Evolutionary conservation across 2,329 filamentous ascomycete species (phyloP), one percentile per base, ranked within the genome.

Genomic region (Botrytis cinerea): DNA sequence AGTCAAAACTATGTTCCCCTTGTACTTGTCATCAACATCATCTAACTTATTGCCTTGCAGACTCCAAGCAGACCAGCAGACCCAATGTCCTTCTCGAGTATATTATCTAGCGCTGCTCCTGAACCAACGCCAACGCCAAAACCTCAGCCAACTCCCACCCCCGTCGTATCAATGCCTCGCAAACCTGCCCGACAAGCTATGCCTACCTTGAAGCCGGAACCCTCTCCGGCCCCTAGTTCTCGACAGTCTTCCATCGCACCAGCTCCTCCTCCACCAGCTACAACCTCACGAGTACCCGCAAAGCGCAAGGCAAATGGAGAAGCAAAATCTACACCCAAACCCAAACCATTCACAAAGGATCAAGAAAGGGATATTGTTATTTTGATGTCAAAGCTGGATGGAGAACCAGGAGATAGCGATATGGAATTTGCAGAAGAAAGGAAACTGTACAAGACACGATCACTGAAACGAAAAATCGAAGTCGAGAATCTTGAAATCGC

Each of bases 71-170:
- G 94, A 81, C 87, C 91, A 59, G 91, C 92, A 74, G 93, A 97
- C 81, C 92, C 95, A 71, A 98, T 98, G 95, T 96, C 95, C 8
- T 96, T 98, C 80, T 96, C 94, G 77, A 98, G 95, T 81, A 97
- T 98, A 74, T 90, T 98, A 61, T 95, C 94, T 6, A 94, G 89
- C 77, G 87, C 92, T 72, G 91, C 94, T 73, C 90, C 92, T 89
- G 57, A 84, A 86, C 86, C 87, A 12, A 87, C 84, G 77, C 86
- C 87, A 16, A 87, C 84, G 77, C 84, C 84, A 3, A 79, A 83
- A 32, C 79, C 79, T 32, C 70, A 74, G 28, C 64, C 76, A 14
- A 68, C 72, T 18, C 71, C 71, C 22, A 73, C 71, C 12, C 71
- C 71, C 22, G 59, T 32, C 51, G 32, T 45, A 43, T 59, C 75